Percentiles rank a stretch among this genome's conserved stretches.
Conservation (phyloP, 2,329 filamentous ascomycete genomes). For the Neofusicoccum parvum region DNA sequence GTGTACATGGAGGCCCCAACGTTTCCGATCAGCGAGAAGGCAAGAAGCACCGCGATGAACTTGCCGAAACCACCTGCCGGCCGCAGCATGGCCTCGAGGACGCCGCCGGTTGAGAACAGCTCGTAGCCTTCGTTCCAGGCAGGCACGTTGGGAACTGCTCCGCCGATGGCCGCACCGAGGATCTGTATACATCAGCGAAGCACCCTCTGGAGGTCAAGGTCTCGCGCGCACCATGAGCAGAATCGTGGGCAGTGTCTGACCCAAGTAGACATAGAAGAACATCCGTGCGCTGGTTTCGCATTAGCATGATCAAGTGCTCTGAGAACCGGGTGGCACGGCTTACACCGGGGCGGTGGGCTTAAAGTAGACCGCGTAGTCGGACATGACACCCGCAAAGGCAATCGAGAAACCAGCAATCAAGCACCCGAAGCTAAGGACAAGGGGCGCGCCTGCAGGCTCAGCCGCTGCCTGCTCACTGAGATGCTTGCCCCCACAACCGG, state of each 20-base stretch:
- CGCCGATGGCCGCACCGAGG: slow-evolving; percentile 66
- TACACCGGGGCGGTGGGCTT: slow-evolving; percentile 57
- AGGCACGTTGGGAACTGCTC: slow-evolving; percentile 57
- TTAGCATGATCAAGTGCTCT: slow-evolving; percentile 8
- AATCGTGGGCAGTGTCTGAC: slow-evolving; percentile 58
- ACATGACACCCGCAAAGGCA: slow-evolving; percentile 61
- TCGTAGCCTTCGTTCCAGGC: slow-evolving; percentile 48
- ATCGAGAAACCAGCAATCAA: slow-evolving; percentile 66
- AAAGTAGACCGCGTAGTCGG: slow-evolving; percentile 65
- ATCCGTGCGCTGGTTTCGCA: slow-evolving; percentile 38
- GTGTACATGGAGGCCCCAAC: slow-evolving; percentile 63
- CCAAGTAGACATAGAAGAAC: slow-evolving; percentile 60
- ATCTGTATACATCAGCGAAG: background rate
- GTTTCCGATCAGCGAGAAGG: slow-evolving; percentile 58
- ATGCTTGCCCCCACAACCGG: slow-evolving; percentile 56
- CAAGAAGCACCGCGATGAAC: slow-evolving; percentile 62
- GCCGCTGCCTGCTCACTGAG: slow-evolving; percentile 52
- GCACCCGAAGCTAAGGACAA: slow-evolving; percentile 60
- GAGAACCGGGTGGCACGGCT: slow-evolving; percentile 28
- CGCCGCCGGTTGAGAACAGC: slow-evolving; percentile 59
- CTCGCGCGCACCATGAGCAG: slow-evolving; percentile 55
- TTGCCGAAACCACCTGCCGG: slow-evolving; percentile 63
- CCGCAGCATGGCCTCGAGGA: slow-evolving; percentile 61
- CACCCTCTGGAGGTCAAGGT: too few relatives aligned
- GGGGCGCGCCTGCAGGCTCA: slow-evolving; percentile 45